Conservation (phyloP, 306 rosid species). For the Gynostemma pentaphyllum region DNA sequence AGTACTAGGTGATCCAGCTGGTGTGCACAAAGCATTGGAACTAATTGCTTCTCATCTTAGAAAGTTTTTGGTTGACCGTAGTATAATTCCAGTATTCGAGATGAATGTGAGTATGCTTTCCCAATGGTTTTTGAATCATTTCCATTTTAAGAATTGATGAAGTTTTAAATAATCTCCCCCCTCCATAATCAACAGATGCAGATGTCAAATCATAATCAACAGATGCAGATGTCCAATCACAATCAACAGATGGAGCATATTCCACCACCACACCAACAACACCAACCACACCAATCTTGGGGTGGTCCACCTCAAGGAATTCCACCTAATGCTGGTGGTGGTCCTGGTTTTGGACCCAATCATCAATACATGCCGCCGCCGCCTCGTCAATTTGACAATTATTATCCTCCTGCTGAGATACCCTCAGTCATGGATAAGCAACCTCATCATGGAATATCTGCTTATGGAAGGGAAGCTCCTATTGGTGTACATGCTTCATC, state of each 20-base stretch:
- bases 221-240: conserved; percentile 48
- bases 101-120: conserved; percentile 44
- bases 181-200: conserved; percentile 51
- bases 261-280: conserved; percentile 77
- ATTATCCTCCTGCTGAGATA: conserved; percentile 62
- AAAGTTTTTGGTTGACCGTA: conserved; percentile 89
- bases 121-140: background rate
- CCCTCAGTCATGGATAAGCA: conserved; percentile 76
- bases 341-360: conserved; percentile 73
- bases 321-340: too few relatives aligned
- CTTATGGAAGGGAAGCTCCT: conserved; percentile 84
- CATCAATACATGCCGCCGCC: conserved; percentile 90
- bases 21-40: conserved; percentile 85
- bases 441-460: conserved; percentile 94
- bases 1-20: conserved; percentile 69
- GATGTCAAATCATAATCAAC: conserved; percentile 45
- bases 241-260: conserved; percentile 48
- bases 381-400: conserved; percentile 65
- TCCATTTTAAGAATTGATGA: background rate
- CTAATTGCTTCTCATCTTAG: conserved; percentile 82
- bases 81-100: conserved; percentile 79
- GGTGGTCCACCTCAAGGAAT: too few relatives aligned
- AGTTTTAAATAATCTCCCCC: background rate
- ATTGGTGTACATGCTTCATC: conserved; percentile 51
- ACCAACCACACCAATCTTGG: too few relatives aligned